Conservation (phyloP, 805 yeast genomes). For the Henningerozyma blattae region DNA sequence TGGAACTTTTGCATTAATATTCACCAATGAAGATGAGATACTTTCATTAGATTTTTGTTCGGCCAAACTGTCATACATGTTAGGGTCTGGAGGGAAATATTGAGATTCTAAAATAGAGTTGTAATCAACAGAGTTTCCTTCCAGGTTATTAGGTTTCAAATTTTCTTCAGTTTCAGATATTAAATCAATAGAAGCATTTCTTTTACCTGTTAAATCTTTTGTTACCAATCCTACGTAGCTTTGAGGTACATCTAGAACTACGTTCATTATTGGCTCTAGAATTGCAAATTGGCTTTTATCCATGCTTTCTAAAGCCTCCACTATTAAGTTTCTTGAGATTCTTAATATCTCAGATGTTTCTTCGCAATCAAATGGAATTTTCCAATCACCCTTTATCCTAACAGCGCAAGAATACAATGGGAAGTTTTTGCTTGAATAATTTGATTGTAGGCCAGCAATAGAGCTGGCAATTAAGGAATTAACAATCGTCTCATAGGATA, state of each 20-base stretch:
- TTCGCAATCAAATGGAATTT: conserved; percentile 38
- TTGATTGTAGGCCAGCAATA: conserved; percentile 49
- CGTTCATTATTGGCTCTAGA: conserved; percentile 82
- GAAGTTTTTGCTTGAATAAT: conserved; percentile 43
- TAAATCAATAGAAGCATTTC: conserved; percentile 63
- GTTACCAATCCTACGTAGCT: conserved; percentile 71
- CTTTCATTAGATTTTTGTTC: background rate
- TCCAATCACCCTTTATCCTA: conserved; percentile 36
- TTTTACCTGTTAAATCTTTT: conserved; percentile 68
- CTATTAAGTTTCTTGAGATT: conserved; percentile 34
- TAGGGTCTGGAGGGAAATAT: conserved; percentile 66
- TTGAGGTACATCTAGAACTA: conserved; percentile 52
- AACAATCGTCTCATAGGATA: conserved; percentile 37
- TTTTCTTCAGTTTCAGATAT: conserved; percentile 38
- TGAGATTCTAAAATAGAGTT: conserved; percentile 45
- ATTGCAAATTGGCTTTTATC: conserved; percentile 32
- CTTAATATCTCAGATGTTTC: conserved; percentile 30
- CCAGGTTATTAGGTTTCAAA: background rate
- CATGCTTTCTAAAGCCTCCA: conserved; percentile 24
- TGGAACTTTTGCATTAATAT: conserved; percentile 73
- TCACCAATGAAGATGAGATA: conserved; percentile 25
- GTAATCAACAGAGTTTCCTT: conserved; percentile 34
- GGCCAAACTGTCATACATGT: conserved; percentile 9
- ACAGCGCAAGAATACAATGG: conserved; percentile 48
- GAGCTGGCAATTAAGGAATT: conserved; percentile 48